Base-by-base conservation (phyloP, 2,329 filamentous ascomycete species). In the Cryphonectria naterciae region DNA sequence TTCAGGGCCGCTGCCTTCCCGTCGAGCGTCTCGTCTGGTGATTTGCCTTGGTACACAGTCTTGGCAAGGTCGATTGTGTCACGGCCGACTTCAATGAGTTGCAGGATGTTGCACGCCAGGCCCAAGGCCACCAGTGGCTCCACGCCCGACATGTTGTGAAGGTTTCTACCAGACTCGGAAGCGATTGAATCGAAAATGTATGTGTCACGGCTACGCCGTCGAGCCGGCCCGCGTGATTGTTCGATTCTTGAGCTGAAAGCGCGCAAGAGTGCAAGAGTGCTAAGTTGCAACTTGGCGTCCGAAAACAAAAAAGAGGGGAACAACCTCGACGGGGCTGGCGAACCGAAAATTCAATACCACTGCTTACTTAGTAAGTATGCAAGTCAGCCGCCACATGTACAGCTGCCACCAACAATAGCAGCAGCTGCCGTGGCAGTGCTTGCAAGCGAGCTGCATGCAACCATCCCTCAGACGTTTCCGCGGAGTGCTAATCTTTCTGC, bases 101-200 rank as follows among this genome's bases (percentile, higher is more conserved):
- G 67, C 8, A 68, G 43, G 2, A 68, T 35, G 58, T 68, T 68
- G 56, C 66, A 68, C 7, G 35, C 66, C 13, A 68, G 43, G 66
- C 66, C 41, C 19, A 68, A 32, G 17, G 66, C 66, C n/a, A 25
- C 66, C 22, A 68, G 66, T 49, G 46, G 8, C 46, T 49, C 46
- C 46, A 49, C n/a, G 46, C 46, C 8, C n/a, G 46, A 11, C 8
- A 49, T n/a, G 1, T 32, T 32, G 39, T 41, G 4, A 2, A 49
- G 1, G 6, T 19, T 1, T 49, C 19, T 49, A 11, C 2, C 22
- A 10, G 22, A 49, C 2, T n/a, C 2, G 8, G 46, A n/a, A 49
- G 19, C 46, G n/a, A 5, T n/a, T 49, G 46, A n/a, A 49, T n/a
- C 22, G 46, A 7, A n/a, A 11, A 0, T 22, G 22, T 0, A 22